These are phyloP conservation scores for Leccinum disarticulatum DNA, from an alignment of 768 basidiomycete genomes.

Conservation along the genomic window DNA sequence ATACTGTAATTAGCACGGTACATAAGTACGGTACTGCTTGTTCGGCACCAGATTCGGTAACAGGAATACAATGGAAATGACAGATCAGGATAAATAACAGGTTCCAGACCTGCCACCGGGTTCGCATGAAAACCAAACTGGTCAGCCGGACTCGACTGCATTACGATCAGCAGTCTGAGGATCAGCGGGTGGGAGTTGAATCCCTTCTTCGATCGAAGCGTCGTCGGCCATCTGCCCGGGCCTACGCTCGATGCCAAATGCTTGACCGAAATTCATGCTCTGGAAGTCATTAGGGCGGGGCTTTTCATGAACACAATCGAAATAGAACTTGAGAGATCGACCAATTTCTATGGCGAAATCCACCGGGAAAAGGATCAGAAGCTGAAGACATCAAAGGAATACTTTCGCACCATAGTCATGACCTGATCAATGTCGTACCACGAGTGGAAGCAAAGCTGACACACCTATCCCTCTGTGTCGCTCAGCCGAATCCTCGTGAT, in stretches of 20 bases:
- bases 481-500: no score
- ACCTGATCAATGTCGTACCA: slow-evolving; percentile 3
- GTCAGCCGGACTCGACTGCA: no score
- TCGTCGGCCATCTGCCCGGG: slow-evolving; percentile 11
- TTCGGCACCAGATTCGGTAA: no score
- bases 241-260: slow-evolving; percentile 36
- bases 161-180: no score
- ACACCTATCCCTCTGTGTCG: slow-evolving; percentile 44
- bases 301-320: slow-evolving; percentile 36
- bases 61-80: no score
- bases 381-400: no score
- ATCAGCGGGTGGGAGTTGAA: slow-evolving; percentile 5
- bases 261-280: slow-evolving; percentile 37
- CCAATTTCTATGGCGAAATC: slow-evolving; percentile 70
- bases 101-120: no score
- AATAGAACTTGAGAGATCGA: slow-evolving; percentile 61
- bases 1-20: no score
- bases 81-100: no score
- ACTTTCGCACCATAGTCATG: slow-evolving; percentile 36
- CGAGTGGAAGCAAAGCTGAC: slow-evolving; percentile 9
- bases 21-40: no score
- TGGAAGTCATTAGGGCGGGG: slow-evolving; percentile 13
- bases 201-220: slow-evolving; percentile 36
- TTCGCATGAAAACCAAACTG: no score
- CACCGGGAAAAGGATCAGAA: slow-evolving; percentile 35